phyloP scores from a whole-genome alignment of 805 yeast species.

The Wickerhamomyces alni region DNA sequence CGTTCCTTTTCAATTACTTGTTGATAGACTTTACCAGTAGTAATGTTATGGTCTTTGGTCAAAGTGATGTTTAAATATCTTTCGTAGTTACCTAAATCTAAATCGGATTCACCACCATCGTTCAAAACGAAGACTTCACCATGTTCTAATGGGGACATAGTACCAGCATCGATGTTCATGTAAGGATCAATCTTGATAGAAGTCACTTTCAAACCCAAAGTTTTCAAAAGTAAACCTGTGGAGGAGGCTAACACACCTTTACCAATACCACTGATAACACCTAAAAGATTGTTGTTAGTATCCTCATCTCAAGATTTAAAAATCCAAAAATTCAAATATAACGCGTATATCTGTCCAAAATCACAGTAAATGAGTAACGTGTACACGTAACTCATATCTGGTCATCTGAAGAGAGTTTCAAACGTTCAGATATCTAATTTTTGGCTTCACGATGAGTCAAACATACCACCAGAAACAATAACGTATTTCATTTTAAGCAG shows the following conservation, averaged over 20 bases:
- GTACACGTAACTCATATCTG: too few relatives aligned
- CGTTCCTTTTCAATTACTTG: slow-evolving; percentile 92
- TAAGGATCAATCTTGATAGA: slow-evolving; percentile 98
- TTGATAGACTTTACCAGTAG: slow-evolving; percentile 96
- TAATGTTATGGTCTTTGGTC: slow-evolving; percentile 91
- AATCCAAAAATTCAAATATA: not conserved
- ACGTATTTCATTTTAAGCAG: slow-evolving; percentile 81
- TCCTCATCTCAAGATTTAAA: not conserved
- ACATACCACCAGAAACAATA: slow-evolving; percentile 89
- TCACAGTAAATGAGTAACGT: too few relatives aligned
- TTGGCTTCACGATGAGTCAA: not conserved
- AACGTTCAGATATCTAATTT: not conserved
- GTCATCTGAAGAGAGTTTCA: not conserved
- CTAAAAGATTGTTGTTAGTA: slow-evolving; percentile 3
- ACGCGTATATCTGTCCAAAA: too few relatives aligned
- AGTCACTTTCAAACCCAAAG: slow-evolving; percentile 90
- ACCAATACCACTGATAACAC: slow-evolving; percentile 97
- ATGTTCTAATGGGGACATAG: slow-evolving; percentile 98
- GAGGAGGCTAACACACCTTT: slow-evolving; percentile 98
- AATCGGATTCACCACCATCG: slow-evolving; percentile 99
- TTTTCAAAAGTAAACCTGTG: slow-evolving; percentile 90
- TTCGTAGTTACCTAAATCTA: slow-evolving; percentile 97
- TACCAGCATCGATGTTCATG: slow-evolving; percentile 99
- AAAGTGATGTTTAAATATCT: slow-evolving; percentile 91
- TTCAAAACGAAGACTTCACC: slow-evolving; percentile 97